Base-by-base conservation (phyloP, 305 asterid species). In the Solanum hybrid region DNA sequence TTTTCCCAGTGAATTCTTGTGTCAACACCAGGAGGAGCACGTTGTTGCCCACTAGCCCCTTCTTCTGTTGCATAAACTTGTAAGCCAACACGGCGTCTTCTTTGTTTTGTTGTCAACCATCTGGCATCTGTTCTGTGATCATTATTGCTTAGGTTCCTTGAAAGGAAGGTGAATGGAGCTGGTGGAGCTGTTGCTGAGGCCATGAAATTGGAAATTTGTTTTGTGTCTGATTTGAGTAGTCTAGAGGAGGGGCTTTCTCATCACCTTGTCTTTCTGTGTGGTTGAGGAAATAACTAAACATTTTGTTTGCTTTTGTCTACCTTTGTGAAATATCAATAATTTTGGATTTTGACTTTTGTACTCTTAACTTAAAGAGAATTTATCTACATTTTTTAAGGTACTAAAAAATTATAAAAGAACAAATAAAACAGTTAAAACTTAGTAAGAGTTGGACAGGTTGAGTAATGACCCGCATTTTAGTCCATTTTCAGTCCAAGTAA, bases 1-100 rank as follows among this genome's bases (percentile, higher is more conserved):
- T 90, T 95, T 91, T 95, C 98, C 98, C 98, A 95, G 45, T 95
- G 98, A 90, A 97, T 96, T 91, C 99, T 91, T 10, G 99, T 96
- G 86, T 97, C 98, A 40, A 94, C 95, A 32, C 96, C 98, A 0
- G 97, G 98, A 42, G 97, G 94, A 19, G 95, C 94, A 72, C 88
- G 93, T 89, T 92, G 92, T 64, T 87, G 88, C 40, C 86, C 84
- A 42, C 89, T 76, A 3, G 96, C 88, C 35, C 94, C 95, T 88
- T 93, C 95, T 88, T 93, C 94, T 77, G 89, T 91, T 13, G 97
- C 95, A 76, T 36, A 85, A 75, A 92, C 91, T 4, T 56, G 89
- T 35, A 88, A 85, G n/a, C 86, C 24, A 40, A 88, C 56, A 26
- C 15, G 38, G 66, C 40, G 56, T 36, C 89, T 89, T 88, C 27